Evolutionary conservation across 2,329 filamentous ascomycete genomes (phyloP), one percentile per base, ranked within the genome.

Genomic region (Bimuria novae-zelandiae): DNA sequence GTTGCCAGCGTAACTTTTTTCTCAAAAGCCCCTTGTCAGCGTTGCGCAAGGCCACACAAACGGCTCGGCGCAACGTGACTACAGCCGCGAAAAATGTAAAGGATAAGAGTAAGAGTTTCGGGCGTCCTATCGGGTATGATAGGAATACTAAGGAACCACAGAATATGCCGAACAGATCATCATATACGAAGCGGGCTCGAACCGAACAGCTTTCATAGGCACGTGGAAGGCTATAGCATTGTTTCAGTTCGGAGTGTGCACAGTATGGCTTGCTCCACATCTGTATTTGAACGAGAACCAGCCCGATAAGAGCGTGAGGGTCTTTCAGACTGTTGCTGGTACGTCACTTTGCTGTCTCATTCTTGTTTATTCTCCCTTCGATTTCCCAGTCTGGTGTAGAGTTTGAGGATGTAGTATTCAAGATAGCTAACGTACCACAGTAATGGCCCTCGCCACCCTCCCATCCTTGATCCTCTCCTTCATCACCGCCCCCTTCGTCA

Each of bases 181-280:
- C 39, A 73, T 75, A 22, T 75, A 75, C 49, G 64, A 74, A 59
- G 70, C 72, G 7, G 72, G 72, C 27, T 67, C 71, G 19, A 64
- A 66, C 10, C 70, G 71, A 32, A 70, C 69, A 7, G 62, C 69
- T 3, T 74, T 62, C 59, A 65, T 75, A 14, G 61, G 62, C 16
- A 72, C 73, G 47, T 72, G 69, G 66, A 75, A 75, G 56, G 65
- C 67, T 22, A 65, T 67, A 37, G 68, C 69, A 3, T 30, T 75
- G 25, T 56, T 73, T 22, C 65, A 74, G 25, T 74, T 73, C 23
- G 68, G 68, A 17, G 64, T 66, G 4, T 64, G 65, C 2, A 58
- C 63, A 4, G 59, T 70, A 4, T 69, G 70, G 25, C 55, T 71
- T 23, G 69, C 69, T 5, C 72, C 72, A 7, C 57, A 62, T 0